These are phyloP conservation scores for Cyamopsis tetragonoloba DNA, from an alignment of 306 rosid genomes.

Conservation along the genomic window DNA sequence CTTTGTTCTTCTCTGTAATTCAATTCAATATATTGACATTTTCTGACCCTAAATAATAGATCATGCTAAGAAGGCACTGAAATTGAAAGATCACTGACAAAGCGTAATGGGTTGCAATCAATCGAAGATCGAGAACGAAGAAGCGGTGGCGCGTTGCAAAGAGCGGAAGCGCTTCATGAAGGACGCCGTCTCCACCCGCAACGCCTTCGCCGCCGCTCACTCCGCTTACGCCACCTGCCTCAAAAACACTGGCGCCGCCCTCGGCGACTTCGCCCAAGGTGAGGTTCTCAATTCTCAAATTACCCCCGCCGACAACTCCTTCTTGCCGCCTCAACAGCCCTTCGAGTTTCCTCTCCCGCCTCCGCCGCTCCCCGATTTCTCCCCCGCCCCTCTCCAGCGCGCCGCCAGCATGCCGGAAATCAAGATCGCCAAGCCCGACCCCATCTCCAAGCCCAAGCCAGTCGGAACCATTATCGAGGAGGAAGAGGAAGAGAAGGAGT, in stretches of 20 bases:
- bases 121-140: slow-evolving; percentile 97
- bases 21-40: neutral
- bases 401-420: slow-evolving; percentile 75
- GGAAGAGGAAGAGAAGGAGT: slow-evolving; percentile 53
- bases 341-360: slow-evolving; percentile 52
- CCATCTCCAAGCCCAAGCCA: slow-evolving; percentile 15
- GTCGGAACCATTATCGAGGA: slow-evolving; percentile 49
- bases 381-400: slow-evolving; percentile 47
- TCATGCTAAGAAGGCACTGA: neutral
- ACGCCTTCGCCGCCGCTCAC: slow-evolving; percentile 91
- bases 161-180: slow-evolving; percentile 75
- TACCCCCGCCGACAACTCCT: neutral
- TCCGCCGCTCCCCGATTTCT: slow-evolving; percentile 52
- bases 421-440: slow-evolving; percentile 32
- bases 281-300: slow-evolving; percentile 46
- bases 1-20: neutral
- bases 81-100: no score
- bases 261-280: slow-evolving; percentile 72
- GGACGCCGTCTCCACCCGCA: slow-evolving; percentile 62
- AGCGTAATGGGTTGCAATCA: slow-evolving; percentile 77
- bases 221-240: slow-evolving; percentile 61
- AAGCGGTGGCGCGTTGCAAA: slow-evolving; percentile 80
- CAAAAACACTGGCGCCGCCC: slow-evolving; percentile 83
- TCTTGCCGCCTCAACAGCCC: neutral
- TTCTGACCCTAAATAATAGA: neutral